phyloP scores from a whole-genome alignment of 331 rosid species.

The Quercus tomentella region DNA sequence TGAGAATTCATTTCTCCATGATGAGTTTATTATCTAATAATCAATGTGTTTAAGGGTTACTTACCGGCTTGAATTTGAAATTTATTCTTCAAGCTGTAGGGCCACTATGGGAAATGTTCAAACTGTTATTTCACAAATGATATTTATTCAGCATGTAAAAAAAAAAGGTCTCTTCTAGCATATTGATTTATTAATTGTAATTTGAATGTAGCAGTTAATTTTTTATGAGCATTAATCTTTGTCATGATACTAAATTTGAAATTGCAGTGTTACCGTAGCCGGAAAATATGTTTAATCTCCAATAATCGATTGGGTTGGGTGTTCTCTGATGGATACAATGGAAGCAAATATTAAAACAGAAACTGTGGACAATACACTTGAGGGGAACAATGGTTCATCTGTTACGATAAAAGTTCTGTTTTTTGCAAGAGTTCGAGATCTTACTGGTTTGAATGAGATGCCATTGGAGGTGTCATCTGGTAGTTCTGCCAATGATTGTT shows the following conservation, averaged over 20 bases:
- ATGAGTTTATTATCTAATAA: not conserved
- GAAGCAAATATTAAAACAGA: conserved; percentile 26
- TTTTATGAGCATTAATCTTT: not conserved
- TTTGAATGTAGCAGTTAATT: not conserved
- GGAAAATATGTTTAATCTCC: not conserved
- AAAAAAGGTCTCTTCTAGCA: not conserved
- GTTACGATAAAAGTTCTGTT: conserved; percentile 71
- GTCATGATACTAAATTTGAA: not conserved
- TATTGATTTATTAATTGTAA: not conserved
- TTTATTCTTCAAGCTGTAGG: not conserved
- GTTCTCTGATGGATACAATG: conserved; percentile 4
- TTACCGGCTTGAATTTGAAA: not conserved
- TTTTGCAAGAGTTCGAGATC: conserved; percentile 85
- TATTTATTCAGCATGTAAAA: too few relatives aligned
- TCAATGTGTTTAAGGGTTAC: not conserved
- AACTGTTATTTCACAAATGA: not conserved
- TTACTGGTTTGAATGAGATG: conserved; percentile 58
- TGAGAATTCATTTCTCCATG: not conserved
- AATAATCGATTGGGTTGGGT: not conserved
- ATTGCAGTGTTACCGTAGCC: not conserved
- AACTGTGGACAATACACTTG: conserved; percentile 8
- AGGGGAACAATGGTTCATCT: conserved; percentile 13
- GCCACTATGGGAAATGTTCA: not conserved
- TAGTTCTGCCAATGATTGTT: conserved; percentile 71
- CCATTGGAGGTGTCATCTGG: conserved; percentile 67